These are phyloP conservation scores for Glomus cerebriforme DNA, from an alignment of 192 early-diverging fungal genomes.

Conservation along the genomic window DNA sequence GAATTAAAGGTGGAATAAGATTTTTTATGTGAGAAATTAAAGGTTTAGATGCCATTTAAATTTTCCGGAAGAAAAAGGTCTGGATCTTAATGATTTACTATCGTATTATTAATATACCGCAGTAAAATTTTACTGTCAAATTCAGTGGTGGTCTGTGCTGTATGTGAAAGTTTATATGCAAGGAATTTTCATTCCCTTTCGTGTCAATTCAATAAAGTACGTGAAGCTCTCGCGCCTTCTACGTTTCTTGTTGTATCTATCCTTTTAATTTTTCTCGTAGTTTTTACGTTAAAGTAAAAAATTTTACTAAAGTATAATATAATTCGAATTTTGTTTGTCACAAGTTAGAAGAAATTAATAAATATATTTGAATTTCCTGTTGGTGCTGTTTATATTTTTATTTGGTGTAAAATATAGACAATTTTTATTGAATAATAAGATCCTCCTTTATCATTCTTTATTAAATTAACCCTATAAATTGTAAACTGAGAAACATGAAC, in stretches of 20 bases:
- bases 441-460: not conserved
- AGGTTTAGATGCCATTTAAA: constrained; percentile 5
- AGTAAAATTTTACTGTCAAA: not conserved
- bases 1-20: constrained; percentile 51
- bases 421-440: not conserved
- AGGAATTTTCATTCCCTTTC: no score
- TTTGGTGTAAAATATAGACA: not conserved
- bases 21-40: constrained; percentile 27
- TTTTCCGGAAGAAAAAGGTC: not conserved
- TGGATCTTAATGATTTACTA: no score
- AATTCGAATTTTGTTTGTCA: not conserved
- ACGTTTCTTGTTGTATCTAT: not conserved
- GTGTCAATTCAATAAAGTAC: not conserved
- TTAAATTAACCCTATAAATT: no score
- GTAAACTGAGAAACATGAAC: not conserved
- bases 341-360: no score
- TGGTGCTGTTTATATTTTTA: not conserved
- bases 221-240: not conserved
- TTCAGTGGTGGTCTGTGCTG: not conserved
- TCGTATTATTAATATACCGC: not conserved
- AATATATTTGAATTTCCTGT: not conserved
- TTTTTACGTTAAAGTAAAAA: not conserved
- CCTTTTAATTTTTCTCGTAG: not conserved
- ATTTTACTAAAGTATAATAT: not conserved
- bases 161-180: no score